These are phyloP conservation scores for Xylaria telfairii DNA, from an alignment of 495 filamentous ascomycete species.

Conservation along the genomic window DNA sequence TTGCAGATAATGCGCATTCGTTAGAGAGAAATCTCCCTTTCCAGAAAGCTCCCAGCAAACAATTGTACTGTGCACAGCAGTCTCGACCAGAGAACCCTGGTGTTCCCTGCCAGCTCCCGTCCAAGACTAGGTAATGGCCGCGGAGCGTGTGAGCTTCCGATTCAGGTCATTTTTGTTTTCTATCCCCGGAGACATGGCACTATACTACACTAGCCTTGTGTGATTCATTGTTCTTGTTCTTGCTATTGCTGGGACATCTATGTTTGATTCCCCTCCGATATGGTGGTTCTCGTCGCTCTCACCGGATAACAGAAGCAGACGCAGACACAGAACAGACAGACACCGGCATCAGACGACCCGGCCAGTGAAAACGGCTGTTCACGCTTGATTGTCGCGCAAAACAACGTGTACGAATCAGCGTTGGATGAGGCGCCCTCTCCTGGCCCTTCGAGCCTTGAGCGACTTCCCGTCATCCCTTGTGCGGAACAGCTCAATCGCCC, in stretches of 20 bases:
- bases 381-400: conserved; percentile 10
- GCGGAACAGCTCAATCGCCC: neutral
- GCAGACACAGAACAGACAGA: too few species aligned
- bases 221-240: neutral
- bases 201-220: neutral
- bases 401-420: conserved; percentile 20
- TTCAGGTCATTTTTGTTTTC: neutral
- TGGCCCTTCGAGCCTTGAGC: conserved; percentile 21
- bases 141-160: neutral
- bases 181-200: neutral
- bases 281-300: neutral
- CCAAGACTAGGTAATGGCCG: neutral
- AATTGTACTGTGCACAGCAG: neutral
- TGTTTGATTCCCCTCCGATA: neutral
- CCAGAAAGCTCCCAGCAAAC: neutral
- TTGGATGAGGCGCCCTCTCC: conserved; percentile 23
- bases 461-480: conserved; percentile 8
- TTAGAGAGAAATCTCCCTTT: neutral
- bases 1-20: neutral
- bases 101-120: conserved; percentile 6
- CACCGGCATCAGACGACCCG: neutral
- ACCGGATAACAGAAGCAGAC: neutral
- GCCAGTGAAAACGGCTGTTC: conserved; percentile 16
- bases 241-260: neutral
- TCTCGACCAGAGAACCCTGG: conserved; percentile 3